Evolutionary conservation across 352 stramenopile species (phyloP), one percentile per base, ranked within the genome.

Genomic region (Globisporangium paddicum): DNA sequence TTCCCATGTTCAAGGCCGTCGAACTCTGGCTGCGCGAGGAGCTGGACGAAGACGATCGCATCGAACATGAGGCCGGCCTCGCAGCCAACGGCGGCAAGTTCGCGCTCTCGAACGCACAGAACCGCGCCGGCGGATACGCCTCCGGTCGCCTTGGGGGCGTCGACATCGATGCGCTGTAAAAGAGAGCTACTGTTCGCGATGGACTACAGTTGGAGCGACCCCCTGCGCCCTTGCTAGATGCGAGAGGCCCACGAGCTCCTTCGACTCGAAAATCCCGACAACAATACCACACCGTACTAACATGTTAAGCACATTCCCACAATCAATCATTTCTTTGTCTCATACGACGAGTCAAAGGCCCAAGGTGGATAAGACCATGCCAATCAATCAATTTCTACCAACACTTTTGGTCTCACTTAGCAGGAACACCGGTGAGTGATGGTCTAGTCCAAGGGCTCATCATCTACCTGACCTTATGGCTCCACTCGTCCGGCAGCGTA

Each of bases 21-120:
- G 91, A 98, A 64, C 73, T 76, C 62, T 99, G 95, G 95, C 70
- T 99, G 38, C 87, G 95, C 18, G 77, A 88, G 28, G 96, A 99
- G 68, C 67, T 98, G 50, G 77, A 79, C 0, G 80, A 93, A 59
- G 85, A 92, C 53, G 86, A 94, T 32, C 67, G 67, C 18, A 55
- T 86, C 45, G 85, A 89, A 55, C 71, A 63, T n/a, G 80, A 94
- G 38, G 90, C 75, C 0, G 68, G 62, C 7, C 30, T 68, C 16
- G 63, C 66, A 6, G 66, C 61, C n/a, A 49, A 32, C 1, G 64
- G 56, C 16, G 68, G 68, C 9, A 65, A 87, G 23, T 87, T 77
- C 30, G 68, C 71, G 19, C 64, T 93, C 21, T 69, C 62, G 47
- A 91, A 91, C 18, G 73, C 83, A 1, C 81, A 91, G 60, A 91